These are phyloP conservation scores for Aspergillus incahuasiensis DNA, from an alignment of 495 filamentous ascomycete species.

Conservation along the genomic window DNA sequence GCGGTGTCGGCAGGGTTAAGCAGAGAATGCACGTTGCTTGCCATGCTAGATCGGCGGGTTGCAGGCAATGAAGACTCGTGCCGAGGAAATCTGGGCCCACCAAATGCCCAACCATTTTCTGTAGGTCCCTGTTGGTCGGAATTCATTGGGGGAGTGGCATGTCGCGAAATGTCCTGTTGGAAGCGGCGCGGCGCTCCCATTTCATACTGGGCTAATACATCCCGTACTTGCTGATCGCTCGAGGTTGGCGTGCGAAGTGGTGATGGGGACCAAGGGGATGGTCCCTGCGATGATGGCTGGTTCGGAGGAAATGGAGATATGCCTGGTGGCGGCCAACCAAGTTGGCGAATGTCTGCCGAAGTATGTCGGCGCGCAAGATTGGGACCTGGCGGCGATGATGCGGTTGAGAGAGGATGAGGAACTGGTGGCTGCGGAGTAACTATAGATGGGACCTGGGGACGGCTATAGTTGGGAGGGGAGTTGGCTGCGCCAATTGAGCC, in stretches of 20 bases:
- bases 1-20: conserved; percentile 83
- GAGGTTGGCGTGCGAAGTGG: conserved; percentile 62
- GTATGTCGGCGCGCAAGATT: conserved; percentile 84
- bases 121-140: conserved; percentile 45
- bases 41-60: conserved; percentile 69
- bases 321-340: conserved; percentile 70
- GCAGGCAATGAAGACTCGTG: conserved; percentile 53
- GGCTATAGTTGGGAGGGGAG: conserved; percentile 63
- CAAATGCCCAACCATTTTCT: conserved; percentile 58
- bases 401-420: conserved; percentile 71
- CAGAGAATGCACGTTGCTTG: conserved; percentile 69
- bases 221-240: conserved; percentile 76
- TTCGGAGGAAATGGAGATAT: conserved; percentile 60
- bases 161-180: conserved; percentile 56
- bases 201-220: conserved; percentile 78
- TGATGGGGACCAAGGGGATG: conserved; percentile 81
- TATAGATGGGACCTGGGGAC: conserved; percentile 63
- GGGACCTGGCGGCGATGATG: conserved; percentile 66
- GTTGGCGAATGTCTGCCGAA: conserved; percentile 88
- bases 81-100: conserved; percentile 39
- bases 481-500: conserved; percentile 75
- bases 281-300: conserved; percentile 30
- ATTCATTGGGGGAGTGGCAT: conserved; percentile 63
- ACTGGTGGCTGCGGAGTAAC: conserved; percentile 60
- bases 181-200: conserved; percentile 57